These are phyloP conservation scores for Wickerhamiella siamensis DNA, from an alignment of 805 yeast species.

Conservation along the genomic window DNA sequence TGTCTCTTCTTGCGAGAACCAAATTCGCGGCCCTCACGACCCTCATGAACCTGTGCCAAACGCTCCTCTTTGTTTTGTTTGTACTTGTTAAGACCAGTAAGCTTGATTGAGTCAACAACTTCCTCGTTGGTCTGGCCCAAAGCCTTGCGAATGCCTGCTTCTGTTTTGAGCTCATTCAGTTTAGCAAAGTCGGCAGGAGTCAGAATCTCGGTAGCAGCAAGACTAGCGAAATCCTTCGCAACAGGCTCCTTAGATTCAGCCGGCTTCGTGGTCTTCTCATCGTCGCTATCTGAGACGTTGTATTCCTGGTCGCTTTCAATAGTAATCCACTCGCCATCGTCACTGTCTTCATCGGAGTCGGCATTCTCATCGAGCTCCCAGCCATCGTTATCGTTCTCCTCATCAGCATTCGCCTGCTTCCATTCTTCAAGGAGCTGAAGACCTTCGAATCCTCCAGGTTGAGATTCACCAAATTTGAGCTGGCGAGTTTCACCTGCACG, in stretches of 20 bases:
- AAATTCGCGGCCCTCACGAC: slow-evolving; percentile 83
- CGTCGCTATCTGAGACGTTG: slow-evolving; percentile 31
- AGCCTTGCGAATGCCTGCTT: slow-evolving; percentile 73
- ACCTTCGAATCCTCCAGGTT: slow-evolving; percentile 66
- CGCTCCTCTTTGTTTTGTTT: slow-evolving; percentile 86
- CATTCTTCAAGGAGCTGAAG: slow-evolving; percentile 79
- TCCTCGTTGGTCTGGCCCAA: slow-evolving; percentile 59
- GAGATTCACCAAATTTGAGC: slow-evolving; percentile 32
- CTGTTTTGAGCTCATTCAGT: slow-evolving; percentile 68
- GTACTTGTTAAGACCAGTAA: slow-evolving; percentile 64
- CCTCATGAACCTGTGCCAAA: slow-evolving; percentile 73
- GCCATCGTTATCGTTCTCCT: slow-evolving; percentile 43
- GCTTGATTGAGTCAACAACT: slow-evolving; percentile 59
- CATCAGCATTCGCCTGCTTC: slow-evolving; percentile 47
- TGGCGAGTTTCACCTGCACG: slow-evolving; percentile 43
- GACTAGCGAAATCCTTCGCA: slow-evolving; percentile 33
- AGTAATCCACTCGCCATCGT: slow-evolving; percentile 70
- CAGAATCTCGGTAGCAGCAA: slow-evolving; percentile 62
- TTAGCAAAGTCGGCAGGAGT: slow-evolving; percentile 98
- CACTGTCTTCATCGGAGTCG: slow-evolving; percentile 30
- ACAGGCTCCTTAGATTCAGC: slow-evolving; percentile 20
- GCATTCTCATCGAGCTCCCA: slow-evolving; percentile 41
- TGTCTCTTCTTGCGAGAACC: slow-evolving; percentile 67
- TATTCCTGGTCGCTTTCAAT: slow-evolving; percentile 73
- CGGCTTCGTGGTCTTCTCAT: slow-evolving; percentile 14